A percentile compares a stretch with the other conserved stretches of the same genome.
Conservation (phyloP, 2,329 filamentous ascomycete genomes). For the Penicillium sp. region DNA sequence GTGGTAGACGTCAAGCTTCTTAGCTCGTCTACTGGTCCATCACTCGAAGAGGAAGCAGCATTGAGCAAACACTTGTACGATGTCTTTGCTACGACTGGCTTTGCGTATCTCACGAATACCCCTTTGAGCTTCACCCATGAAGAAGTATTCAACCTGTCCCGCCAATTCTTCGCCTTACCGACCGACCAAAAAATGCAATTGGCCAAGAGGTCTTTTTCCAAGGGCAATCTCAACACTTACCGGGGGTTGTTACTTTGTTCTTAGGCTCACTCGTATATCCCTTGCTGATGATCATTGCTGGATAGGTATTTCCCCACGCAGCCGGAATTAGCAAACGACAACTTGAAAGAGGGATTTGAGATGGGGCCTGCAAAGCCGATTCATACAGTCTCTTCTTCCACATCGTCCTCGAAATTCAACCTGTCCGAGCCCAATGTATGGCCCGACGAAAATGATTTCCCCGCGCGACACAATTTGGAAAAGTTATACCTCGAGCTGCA, state of each 20-base stretch:
- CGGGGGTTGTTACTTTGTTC: conserved; percentile 34
- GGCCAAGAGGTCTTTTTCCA: conserved; percentile 47
- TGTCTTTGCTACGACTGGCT: conserved; percentile 50
- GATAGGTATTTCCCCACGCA: conserved; percentile 49
- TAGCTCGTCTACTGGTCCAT: conserved; percentile 23
- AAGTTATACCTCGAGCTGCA: conserved; percentile 45
- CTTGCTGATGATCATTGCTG: not conserved
- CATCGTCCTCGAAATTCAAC: conserved; percentile 32
- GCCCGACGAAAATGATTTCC: conserved; percentile 28
- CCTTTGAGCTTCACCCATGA: conserved; percentile 47
- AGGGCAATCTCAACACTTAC: conserved; percentile 47
- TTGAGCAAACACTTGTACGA: conserved; percentile 44
- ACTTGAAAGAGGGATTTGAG: conserved; percentile 53
- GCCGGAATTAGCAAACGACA: conserved; percentile 39
- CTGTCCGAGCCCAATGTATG: conserved; percentile 48
- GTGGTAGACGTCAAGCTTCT: conserved; percentile 46
- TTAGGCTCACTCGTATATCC: not conserved
- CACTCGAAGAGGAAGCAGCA: conserved; percentile 25
- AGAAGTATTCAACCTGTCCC: conserved; percentile 45
- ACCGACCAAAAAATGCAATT: conserved; percentile 42
- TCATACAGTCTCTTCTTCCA: conserved; percentile 3
- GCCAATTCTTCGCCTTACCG: conserved; percentile 42
- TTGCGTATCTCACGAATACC: conserved; percentile 49
- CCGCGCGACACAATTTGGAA: conserved; percentile 35
- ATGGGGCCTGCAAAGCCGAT: conserved; percentile 37